phyloP scores from a whole-genome alignment of 805 yeast genomes.

The Barnettozyma populi region DNA sequence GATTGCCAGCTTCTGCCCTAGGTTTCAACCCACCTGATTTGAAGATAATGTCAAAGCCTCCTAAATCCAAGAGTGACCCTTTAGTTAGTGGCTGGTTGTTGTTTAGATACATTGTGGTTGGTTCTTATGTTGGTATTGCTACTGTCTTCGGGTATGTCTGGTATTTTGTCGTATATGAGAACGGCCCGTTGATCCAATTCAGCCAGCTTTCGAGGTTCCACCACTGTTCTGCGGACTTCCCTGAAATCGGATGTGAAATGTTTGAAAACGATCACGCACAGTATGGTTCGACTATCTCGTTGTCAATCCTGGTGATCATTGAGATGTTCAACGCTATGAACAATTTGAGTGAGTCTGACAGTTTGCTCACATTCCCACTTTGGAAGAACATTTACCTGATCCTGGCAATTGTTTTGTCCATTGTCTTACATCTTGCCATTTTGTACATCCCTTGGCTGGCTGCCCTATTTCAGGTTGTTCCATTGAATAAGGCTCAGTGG shows the following conservation, averaged over 20 bases:
- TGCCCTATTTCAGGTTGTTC: constrained; percentile 29
- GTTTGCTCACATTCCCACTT: constrained; percentile 32
- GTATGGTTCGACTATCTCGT: constrained; percentile 34
- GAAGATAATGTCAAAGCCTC: constrained; percentile 33
- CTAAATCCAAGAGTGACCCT: constrained; percentile 34
- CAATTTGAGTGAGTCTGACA: constrained; percentile 34
- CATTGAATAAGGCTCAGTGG: constrained; percentile 32
- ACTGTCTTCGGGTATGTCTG: constrained; percentile 38
- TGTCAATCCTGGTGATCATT: constrained; percentile 34
- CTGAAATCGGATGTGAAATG: constrained; percentile 31
- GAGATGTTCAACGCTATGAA: constrained; percentile 39
- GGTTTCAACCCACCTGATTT: constrained; percentile 41
- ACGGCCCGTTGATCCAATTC: constrained; percentile 34
- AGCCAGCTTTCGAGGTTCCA: constrained; percentile 32
- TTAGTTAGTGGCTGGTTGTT: constrained; percentile 34
- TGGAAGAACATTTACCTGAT: constrained; percentile 35
- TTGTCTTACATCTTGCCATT: constrained; percentile 29
- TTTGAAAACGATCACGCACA: constrained; percentile 24
- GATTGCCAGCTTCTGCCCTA: constrained; percentile 55
- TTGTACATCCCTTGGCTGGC: constrained; percentile 32
- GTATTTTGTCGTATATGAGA: constrained; percentile 30
- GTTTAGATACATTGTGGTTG: constrained; percentile 34
- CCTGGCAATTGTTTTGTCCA: constrained; percentile 31
- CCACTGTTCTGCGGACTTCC: constrained; percentile 26
- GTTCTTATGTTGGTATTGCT: constrained; percentile 35